Percentiles rank a stretch among this genome's conserved stretches.
Evolutionary conservation across 345 rosid species (phyloP).

Genomic region (Carallia pectinifolia): DNA sequence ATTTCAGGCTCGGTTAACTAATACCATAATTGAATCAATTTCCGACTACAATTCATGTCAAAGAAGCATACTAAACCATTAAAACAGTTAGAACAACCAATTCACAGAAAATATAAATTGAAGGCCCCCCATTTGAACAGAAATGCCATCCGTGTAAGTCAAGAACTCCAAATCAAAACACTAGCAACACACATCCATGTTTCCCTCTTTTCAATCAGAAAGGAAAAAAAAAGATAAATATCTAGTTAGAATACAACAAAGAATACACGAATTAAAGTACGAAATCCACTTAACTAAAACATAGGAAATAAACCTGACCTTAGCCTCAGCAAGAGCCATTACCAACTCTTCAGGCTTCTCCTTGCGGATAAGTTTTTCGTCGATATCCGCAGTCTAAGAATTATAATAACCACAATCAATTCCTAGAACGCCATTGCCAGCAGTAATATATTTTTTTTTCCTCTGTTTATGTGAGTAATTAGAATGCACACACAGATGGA

Average conservation of each 20-base stretch:
- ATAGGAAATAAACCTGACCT: constrained; percentile 39
- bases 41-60: neutral
- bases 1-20: constrained; percentile 27
- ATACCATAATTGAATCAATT: constrained; percentile 7
- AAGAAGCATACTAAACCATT: neutral
- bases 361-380: constrained; percentile 72
- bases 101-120: neutral
- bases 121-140: too few relatives aligned
- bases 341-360: constrained; percentile 88
- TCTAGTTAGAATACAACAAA: neutral
- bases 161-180: too few relatives aligned
- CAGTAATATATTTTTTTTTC: neutral
- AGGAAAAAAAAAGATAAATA: neutral
- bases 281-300: neutral
- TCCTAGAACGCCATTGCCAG: neutral
- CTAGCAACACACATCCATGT: too few relatives aligned
- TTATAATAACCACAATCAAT: neutral
- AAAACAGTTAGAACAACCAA: constrained; percentile 4
- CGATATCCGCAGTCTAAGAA: constrained; percentile 82
- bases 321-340: constrained; percentile 88
- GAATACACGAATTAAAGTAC: neutral
- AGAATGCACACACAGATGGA: neutral
- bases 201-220: too few relatives aligned
- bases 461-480: neutral
- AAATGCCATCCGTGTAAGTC: too few relatives aligned